phyloP scores from a whole-genome alignment of 352 stramenopile genomes.

The Globisporangium rhizosaccharum region DNA sequence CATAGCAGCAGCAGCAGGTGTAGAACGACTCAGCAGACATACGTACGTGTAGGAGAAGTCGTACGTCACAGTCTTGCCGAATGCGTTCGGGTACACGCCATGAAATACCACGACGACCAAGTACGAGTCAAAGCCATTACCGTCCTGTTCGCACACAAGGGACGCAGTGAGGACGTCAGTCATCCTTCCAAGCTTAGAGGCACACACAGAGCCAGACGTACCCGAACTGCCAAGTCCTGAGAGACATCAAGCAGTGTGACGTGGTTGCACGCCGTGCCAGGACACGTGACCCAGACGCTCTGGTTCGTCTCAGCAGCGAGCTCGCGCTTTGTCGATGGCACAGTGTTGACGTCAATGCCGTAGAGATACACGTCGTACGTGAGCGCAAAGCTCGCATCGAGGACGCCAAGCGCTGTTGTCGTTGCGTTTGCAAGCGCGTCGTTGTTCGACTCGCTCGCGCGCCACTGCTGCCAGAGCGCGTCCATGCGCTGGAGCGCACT shows the following conservation, averaged over 20 bases:
- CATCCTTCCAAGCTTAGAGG: not conserved
- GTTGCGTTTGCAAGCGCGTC: not conserved
- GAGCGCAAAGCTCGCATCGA: conserved; percentile 53
- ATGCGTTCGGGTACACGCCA: conserved; percentile 71
- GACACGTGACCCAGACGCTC: conserved; percentile 73
- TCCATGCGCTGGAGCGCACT: conserved; percentile 25
- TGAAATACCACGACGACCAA: conserved; percentile 54
- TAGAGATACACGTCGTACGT: conserved; percentile 69
- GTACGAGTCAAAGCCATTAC: conserved; percentile 59
- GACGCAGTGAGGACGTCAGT: not conserved
- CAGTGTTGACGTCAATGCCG: conserved; percentile 40
- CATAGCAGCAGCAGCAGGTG: not conserved
- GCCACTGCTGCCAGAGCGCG: conserved; percentile 20
- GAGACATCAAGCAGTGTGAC: conserved; percentile 65
- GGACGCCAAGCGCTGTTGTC: conserved; percentile 13
- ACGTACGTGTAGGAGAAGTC: conserved; percentile 80
- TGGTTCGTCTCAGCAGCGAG: conserved; percentile 65
- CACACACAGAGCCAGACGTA: conserved; percentile 13
- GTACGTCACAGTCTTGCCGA: conserved; percentile 61
- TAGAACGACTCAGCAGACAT: not conserved
- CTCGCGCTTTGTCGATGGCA: conserved; percentile 33
- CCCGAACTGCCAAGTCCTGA: conserved; percentile 52
- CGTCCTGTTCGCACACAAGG: conserved; percentile 27
- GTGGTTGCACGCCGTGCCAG: conserved; percentile 31
- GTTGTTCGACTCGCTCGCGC: not conserved